Evolutionary conservation across 2,329 filamentous ascomycete genomes (phyloP).

Genomic region (Pseudogymnoascus sp.): DNA sequence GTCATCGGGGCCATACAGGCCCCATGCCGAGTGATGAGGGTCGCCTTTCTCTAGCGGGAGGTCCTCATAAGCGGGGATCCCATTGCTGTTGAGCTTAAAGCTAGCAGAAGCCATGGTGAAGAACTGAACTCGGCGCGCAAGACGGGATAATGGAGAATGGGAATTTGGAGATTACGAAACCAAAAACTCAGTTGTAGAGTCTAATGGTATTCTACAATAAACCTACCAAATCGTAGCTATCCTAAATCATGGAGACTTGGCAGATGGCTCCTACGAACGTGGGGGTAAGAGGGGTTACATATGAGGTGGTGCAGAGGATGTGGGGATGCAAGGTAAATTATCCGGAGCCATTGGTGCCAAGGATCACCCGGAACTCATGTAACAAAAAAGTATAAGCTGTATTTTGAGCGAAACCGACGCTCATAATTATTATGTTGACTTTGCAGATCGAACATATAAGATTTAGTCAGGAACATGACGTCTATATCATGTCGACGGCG

Average conservation of each 20-base stretch:
- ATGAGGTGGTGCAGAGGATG: background rate
- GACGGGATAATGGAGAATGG: background rate
- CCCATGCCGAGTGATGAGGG: slow-evolving; percentile 37
- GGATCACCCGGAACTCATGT: background rate
- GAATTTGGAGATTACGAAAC: background rate
- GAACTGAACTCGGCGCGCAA: background rate
- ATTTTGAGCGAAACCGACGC: background rate
- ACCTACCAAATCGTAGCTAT: background rate
- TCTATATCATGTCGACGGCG: background rate
- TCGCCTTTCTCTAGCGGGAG: slow-evolving; percentile 40
- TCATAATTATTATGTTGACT: background rate
- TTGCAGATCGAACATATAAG: background rate
- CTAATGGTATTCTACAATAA: background rate
- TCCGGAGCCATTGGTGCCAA: background rate
- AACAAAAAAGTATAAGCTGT: background rate
- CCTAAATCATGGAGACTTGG: background rate
- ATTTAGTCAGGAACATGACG: slow-evolving; percentile 1
- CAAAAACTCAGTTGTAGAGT: background rate
- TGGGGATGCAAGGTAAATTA: background rate
- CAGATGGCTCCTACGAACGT: background rate
- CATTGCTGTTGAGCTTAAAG: slow-evolving; percentile 31
- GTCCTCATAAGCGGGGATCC: slow-evolving; percentile 39
- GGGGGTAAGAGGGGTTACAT: background rate
- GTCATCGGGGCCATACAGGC: slow-evolving; percentile 44
- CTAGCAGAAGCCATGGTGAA: background rate